Conservation (phyloP, 345 rosid genomes). For the Bruguiera parviflora region DNA sequence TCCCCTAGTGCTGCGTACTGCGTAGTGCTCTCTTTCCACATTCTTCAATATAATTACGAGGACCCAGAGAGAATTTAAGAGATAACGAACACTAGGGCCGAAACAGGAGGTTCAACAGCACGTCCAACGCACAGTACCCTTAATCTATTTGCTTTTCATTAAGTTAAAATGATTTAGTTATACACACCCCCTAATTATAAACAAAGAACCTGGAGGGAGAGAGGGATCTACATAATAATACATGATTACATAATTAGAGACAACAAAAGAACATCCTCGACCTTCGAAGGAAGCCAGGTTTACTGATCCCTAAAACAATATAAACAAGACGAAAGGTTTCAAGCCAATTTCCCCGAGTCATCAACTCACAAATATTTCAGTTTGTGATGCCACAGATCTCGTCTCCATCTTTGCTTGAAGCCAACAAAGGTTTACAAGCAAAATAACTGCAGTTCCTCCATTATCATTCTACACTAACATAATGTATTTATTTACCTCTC, state of each 20-base stretch:
- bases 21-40: no score
- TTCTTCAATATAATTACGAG: no score
- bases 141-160: conserved; percentile 19
- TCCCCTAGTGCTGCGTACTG: no score
- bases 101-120: no score
- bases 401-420: conserved; percentile 26
- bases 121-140: no score
- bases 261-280: conserved; percentile 31
- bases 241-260: conserved; percentile 18
- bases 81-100: no score
- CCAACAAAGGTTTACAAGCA: conserved; percentile 21
- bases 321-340: conserved; percentile 23
- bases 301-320: conserved; percentile 23
- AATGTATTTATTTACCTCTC: neutral
- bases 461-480: conserved; percentile 13
- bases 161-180: conserved; percentile 21
- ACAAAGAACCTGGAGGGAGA: conserved; percentile 1
- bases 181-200: conserved; percentile 36
- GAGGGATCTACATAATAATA: conserved; percentile 9
- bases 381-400: conserved; percentile 13
- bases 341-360: conserved; percentile 24
- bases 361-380: conserved; percentile 20
- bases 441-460: conserved; percentile 7
- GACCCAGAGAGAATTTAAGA: no score
- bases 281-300: conserved; percentile 15